These are phyloP conservation scores for Acacia pycnantha DNA, from an alignment of 331 rosid species.

Conservation along the genomic window DNA sequence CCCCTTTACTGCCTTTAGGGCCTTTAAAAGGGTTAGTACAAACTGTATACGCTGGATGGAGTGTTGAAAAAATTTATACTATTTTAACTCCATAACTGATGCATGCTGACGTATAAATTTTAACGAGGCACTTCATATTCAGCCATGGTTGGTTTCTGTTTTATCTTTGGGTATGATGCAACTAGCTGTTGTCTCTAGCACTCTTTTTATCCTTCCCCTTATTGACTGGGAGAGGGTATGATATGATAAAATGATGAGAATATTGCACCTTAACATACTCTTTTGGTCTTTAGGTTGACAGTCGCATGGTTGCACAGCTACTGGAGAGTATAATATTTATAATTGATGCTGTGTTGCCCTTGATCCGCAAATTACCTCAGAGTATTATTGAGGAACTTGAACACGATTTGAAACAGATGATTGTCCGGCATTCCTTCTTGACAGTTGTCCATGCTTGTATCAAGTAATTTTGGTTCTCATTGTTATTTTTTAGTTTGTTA, in stretches of 20 bases:
- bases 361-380: constrained; percentile 75
- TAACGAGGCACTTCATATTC: too few relatives aligned
- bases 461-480: constrained; percentile 57
- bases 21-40: neutral
- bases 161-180: neutral
- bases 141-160: constrained; percentile 10
- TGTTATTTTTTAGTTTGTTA: constrained; percentile 7
- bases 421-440: constrained; percentile 89
- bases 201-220: constrained; percentile 1
- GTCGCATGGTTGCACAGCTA: constrained; percentile 69
- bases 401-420: constrained; percentile 93
- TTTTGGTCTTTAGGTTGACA: constrained; percentile 70
- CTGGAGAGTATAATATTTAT: constrained; percentile 91
- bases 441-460: constrained; percentile 98
- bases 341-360: constrained; percentile 89
- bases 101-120: neutral
- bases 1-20: neutral
- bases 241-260: constrained; percentile 17
- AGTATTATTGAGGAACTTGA: constrained; percentile 91
- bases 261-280: constrained; percentile 16
- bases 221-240: constrained; percentile 7
- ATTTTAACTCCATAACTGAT: neutral
- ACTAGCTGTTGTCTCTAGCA: neutral
- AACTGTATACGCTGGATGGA: neutral
- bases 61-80: neutral